Conservation (phyloP, 208 protist species). For the Acanthamoeba lugdunensis region DNA sequence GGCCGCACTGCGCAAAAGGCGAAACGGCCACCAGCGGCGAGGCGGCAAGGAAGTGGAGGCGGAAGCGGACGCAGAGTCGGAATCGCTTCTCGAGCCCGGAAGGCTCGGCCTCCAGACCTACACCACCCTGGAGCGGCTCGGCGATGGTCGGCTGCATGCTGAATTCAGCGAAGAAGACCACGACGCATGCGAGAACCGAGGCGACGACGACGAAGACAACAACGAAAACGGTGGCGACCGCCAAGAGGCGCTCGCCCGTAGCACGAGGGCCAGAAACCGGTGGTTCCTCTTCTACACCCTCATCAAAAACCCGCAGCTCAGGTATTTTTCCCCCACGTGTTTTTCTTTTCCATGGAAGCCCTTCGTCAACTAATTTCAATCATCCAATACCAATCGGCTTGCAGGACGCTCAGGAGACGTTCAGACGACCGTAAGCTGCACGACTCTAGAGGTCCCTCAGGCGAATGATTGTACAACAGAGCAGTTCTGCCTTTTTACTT, state of each 20-base stretch:
- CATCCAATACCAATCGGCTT: background rate
- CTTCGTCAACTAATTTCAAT: too few relatives aligned
- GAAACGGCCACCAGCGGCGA: too few relatives aligned
- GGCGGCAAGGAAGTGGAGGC: too few relatives aligned
- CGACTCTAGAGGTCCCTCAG: too few relatives aligned
- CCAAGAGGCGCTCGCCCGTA: background rate
- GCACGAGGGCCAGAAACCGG: background rate
- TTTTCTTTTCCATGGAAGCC: background rate
- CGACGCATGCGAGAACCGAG: constrained; percentile 76
- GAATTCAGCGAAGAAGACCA: constrained; percentile 93
- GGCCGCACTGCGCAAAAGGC: too few relatives aligned
- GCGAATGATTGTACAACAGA: too few relatives aligned
- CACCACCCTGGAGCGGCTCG: too few relatives aligned
- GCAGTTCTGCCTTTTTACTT: too few relatives aligned
- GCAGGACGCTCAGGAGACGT: background rate
- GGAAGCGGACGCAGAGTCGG: too few relatives aligned
- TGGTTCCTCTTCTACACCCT: constrained; percentile 62
- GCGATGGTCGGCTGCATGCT: too few relatives aligned
- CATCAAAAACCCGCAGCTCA: constrained; percentile 60
- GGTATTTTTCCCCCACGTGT: background rate
- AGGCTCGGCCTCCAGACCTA: too few relatives aligned
- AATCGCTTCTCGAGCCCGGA: too few relatives aligned
- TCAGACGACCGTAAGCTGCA: background rate
- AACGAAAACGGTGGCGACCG: background rate
- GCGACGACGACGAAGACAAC: background rate